Base-by-base conservation (phyloP, 176 grass and related monocot species). In the Aechmea fasciata region DNA sequence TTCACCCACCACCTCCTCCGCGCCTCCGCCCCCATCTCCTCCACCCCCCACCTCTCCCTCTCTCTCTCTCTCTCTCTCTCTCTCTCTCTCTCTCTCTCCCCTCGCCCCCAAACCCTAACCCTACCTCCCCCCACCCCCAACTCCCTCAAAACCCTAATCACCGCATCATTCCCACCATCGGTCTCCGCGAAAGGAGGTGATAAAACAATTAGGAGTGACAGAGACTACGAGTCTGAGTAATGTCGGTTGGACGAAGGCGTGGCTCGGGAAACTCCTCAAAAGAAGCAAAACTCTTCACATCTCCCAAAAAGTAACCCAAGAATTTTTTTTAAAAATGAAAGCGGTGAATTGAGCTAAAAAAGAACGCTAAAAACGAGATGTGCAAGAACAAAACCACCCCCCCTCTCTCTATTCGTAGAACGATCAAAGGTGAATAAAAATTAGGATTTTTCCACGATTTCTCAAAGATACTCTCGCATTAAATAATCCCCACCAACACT, bases 211-310 rank as follows among this genome's bases (percentile, higher is more conserved):
- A 73, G 63, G 47, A 24, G 69, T 57, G 74, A 19, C 33, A 41
- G 41, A 73, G 52, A 80, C 13, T 59, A 59, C 20, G 52, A 64
- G 11, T 59, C 64, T 63, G 61, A 71, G 57, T 63, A 70, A 33
- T 55, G 23, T 53, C 50, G 28, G 63, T 26, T 20, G 65, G 26
- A 49, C 19, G 67, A 52, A 67, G 72, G 85, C 83, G 84, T 85
- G 87, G 82, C 47, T 75, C 55, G 15, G 50, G 80, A 72, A 72
- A 51, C 78, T 81, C 80, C 83, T 96, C 83, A 92, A 96, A 91
- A 91, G 88, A 79, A 82, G 66, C 71, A 80, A 80, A 83, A 71
- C 85, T 74, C 77, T 81, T 83, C 79, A 75, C 73, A 74, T 64
- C 80, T 78, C 72, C 84, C 71, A 74, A 69, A 75, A 67, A 47